phyloP scores from a whole-genome alignment of 345 rosid species.

The Excoecaria agallocha region DNA sequence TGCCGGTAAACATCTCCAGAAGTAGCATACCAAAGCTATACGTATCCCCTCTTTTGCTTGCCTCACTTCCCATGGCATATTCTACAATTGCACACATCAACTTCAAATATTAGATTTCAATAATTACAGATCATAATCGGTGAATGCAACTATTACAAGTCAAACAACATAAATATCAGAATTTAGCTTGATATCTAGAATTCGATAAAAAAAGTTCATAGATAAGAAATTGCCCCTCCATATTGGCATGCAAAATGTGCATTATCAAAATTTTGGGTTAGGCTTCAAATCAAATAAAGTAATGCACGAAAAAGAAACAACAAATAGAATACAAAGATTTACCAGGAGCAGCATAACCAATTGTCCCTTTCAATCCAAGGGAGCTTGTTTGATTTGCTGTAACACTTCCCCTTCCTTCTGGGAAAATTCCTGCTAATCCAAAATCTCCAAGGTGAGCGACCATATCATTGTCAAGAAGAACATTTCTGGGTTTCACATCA shows the following conservation, averaged over 20 bases:
- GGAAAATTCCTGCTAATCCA: constrained; percentile 21
- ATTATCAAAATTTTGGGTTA: no score
- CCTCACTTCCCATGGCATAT: background rate
- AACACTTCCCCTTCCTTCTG: background rate
- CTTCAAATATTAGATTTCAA: background rate
- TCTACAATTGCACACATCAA: background rate
- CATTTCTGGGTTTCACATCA: constrained; percentile 24
- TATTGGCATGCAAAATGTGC: no score
- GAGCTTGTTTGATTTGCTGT: constrained; percentile 27
- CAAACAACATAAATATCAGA: background rate
- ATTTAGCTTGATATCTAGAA: no score
- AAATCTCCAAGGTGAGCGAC: constrained; percentile 22
- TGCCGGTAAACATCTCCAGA: background rate
- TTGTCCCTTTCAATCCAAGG: constrained; percentile 38
- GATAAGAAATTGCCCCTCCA: no score
- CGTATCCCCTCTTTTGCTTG: background rate
- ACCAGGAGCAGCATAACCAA: constrained; percentile 48
- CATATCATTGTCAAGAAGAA: constrained; percentile 22
- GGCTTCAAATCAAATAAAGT: no score
- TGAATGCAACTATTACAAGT: background rate
- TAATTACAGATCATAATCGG: background rate
- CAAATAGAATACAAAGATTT: background rate
- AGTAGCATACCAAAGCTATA: constrained; percentile 1
- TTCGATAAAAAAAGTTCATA: no score
- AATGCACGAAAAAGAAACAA: background rate